These are phyloP conservation scores for Ilyonectria mors-panacis DNA, from an alignment of 2,329 filamentous ascomycete genomes.

Conservation along the genomic window DNA sequence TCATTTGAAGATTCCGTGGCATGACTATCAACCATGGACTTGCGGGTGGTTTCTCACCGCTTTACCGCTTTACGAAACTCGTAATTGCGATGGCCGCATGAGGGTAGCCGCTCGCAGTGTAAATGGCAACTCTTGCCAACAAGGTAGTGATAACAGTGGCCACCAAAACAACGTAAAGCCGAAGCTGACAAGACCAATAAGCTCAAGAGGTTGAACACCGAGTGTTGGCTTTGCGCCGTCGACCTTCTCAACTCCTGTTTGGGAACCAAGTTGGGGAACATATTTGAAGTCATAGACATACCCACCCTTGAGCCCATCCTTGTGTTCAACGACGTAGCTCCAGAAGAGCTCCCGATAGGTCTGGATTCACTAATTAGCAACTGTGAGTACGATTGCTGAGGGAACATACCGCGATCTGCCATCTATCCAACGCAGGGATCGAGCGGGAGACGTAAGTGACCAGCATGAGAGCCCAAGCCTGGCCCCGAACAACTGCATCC, in stretches of 20 bases:
- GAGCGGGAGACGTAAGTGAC: constrained; percentile 13
- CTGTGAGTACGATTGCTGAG: not conserved
- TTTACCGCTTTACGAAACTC: not conserved
- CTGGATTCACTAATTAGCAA: not conserved
- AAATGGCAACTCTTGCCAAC: not conserved
- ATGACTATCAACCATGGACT: no score
- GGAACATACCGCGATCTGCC: constrained; percentile 13
- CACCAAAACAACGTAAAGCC: not conserved
- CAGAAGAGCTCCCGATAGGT: constrained; percentile 11
- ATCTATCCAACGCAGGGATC: constrained; percentile 8
- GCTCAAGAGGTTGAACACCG: not conserved
- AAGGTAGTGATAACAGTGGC: not conserved
- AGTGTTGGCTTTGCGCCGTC: not conserved
- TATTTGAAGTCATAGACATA: constrained; percentile 24
- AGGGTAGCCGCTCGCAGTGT: not conserved
- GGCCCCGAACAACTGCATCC: constrained; percentile 11
- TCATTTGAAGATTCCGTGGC: no score
- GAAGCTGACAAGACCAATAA: constrained; percentile 11
- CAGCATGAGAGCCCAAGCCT: constrained; percentile 9
- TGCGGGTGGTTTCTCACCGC: not conserved
- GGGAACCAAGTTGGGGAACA: constrained; percentile 1
- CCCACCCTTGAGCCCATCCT: constrained; percentile 15
- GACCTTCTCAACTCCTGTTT: constrained; percentile 13
- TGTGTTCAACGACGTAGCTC: constrained; percentile 12
- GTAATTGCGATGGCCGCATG: not conserved